Base-by-base conservation (phyloP, 2,329 filamentous ascomycete genomes). In the Penicillium brevicompactum region DNA sequence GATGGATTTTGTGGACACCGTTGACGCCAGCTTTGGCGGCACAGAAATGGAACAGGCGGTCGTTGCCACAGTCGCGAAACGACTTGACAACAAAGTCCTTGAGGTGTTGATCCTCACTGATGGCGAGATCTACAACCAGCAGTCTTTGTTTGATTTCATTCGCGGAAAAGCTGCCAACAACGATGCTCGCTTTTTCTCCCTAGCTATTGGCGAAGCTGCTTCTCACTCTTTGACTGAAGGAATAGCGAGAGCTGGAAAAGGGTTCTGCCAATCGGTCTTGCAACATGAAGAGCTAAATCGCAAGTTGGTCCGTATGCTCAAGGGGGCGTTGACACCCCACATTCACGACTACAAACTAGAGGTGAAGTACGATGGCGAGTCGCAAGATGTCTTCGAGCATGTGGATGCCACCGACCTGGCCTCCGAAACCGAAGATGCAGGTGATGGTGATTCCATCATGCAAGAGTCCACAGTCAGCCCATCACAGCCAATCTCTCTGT, bases 281-380 rank as follows among this genome's bases (percentile, higher is more conserved):
- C 73, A 83, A 6, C 74, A 81, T 1, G 88, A 91, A 67, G 84
- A 86, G 65, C 83, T 90, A 72, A 84, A 88, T 62, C 82, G 76
- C 59, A 89, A 88, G 67, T 80, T 91, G 1, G 80, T 91, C 2
- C 82, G 88, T 2, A 91, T 92, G 88, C 76, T 92, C 53, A 90
- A 89, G 66, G 88, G 83, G 0, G 84, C 87, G 0, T 71, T 91
- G 18, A 84, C 82, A 2, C 86, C 87, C 0, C 87, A 90, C 58
- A 77, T 89, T 43, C 80, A 74, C 14, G 82, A 90, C 65, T 89
- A 87, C 64, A 79, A 76, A 0, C 73, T 91, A 1, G 84, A 88
- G 63, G 73, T 90, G 57, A 82, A 84, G 51, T 90, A 88, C 61
- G 66, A 66, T n/a, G 27, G 59, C 8, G 57, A 62, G 7, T 57